Evolutionary conservation across 768 basidiomycete genomes (phyloP), one percentile per base, ranked within the genome.

Genomic region (Panellus pusillus): DNA sequence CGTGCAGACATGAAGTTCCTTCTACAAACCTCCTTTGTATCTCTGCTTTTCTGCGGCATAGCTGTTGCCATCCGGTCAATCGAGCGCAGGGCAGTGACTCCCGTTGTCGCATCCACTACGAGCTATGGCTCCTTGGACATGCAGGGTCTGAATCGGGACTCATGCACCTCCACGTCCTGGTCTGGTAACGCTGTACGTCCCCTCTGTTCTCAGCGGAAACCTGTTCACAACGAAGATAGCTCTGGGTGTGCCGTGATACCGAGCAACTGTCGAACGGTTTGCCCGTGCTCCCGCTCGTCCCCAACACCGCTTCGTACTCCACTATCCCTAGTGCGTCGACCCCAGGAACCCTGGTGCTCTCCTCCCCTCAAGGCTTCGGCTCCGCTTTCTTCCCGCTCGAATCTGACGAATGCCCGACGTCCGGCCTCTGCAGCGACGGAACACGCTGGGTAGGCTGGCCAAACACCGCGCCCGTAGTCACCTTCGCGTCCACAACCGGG

Each of bases 361-460:
- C 44, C 3, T 45, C 52, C 6, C 57, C 57, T 3, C 49, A 53
- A 28, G 47, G 38, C 9, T 54, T 52, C 41, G 44, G 52, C 36
- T 11, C 52, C n/a, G 39, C 27, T 8, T 59, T 39, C 41, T 54
- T 43, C 45, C 44, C 32, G 27, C 52, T 59, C 37, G 57, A 54
- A 27, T 19, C 44, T n/a, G 58, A 59, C 37, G 53, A 59, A 29
- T 59, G 58, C 17, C 53, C 58, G 8, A 6, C 24, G 31, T 38
- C 4, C 28, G 58, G 58, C 1, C 9, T 12, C 7, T 55, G 58
- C 45, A 43, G 48, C 45, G 53, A 59, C 37, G 50, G 50, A 0
- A 55, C 53, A 32, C 52, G 58, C 6, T 59, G 58, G 58, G 58
- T 55, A 3, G 58, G 58, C 20, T 55, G 58, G 58, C 58, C 58